These are phyloP conservation scores for Thielaviopsis ethacetica DNA, from an alignment of 2,329 filamentous ascomycete species.

Conservation along the genomic window DNA sequence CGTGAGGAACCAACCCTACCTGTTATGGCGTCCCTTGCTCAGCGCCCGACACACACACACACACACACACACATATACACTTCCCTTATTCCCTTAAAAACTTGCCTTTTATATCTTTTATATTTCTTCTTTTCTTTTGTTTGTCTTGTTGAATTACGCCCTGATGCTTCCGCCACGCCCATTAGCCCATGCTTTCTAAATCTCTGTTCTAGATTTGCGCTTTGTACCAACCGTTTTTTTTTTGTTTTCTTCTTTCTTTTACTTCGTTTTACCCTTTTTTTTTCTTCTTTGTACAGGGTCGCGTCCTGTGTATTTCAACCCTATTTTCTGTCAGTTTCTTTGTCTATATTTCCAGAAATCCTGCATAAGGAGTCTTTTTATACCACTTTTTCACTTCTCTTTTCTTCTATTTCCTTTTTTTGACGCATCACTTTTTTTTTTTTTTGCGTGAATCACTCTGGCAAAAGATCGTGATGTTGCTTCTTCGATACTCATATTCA, in stretches of 20 bases:
- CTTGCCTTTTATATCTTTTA: not conserved
- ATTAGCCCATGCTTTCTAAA: conserved; percentile 3
- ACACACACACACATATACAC: too few relatives aligned
- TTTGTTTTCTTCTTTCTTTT: not conserved
- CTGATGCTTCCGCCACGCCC: conserved; percentile 7
- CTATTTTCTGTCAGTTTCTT: not conserved
- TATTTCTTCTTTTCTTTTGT: conserved; percentile 7
- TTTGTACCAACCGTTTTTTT: conserved; percentile 7
- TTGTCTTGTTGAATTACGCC: conserved; percentile 8
- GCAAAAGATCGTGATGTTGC: not conserved
- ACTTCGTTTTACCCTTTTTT: not conserved
- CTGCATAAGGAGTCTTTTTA: not conserved
- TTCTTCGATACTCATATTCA: not conserved
- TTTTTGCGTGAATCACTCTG: not conserved
- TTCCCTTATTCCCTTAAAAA: too few relatives aligned
- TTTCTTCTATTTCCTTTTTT: not conserved
- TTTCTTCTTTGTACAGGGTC: not conserved
- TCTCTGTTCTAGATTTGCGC: conserved; percentile 5
- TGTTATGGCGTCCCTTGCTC: too few relatives aligned
- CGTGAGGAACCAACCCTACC: too few relatives aligned
- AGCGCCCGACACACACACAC: too few relatives aligned
- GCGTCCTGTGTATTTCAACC: not conserved
- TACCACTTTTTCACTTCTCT: not conserved
- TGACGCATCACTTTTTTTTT: not conserved
- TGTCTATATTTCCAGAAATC: not conserved